Base-by-base conservation (phyloP, 257 asterid species). In the Ilex aquifolium region DNA sequence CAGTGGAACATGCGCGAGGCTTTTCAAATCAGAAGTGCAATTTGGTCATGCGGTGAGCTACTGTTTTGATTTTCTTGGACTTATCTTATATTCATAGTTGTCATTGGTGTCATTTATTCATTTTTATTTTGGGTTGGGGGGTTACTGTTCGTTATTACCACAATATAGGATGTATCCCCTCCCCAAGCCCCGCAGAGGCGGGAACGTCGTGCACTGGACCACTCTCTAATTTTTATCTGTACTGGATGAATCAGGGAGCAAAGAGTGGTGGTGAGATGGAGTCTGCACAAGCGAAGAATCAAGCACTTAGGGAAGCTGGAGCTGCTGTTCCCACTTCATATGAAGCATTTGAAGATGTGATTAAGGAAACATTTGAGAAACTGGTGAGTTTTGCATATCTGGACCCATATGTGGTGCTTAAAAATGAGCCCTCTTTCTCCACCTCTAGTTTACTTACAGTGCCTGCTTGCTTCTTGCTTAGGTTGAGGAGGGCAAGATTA, bases 261-360 rank as follows among this genome's bases (percentile, higher is more conserved):
- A 93, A 93, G 82, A 93, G 99, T 82, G 99, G 99, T 60, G 96
- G 95, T 53, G 99, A 93, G 70, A 66, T 93, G 94, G 99, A 93
- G 76, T 93, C 99, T 61, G 99, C 99, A 39, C 99, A 93, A 84
- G 99, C 90, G 67, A 93, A 93, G 80, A 93, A 90, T 71, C 84
- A 84, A 82, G 97, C 99, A 65, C 95, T 93, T 59, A 80, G 72
- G 77, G 97, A 90, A 13, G 96, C 95, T 65, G 96, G 99, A 52
- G 99, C 99, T 67, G 85, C 76, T 63, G 99, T 93, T 69, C 99
- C 99, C 57, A 85, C 95, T 74, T 93, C 99, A n/a, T 93, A 46
- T 71, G 99, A 93, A 80, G 90, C 96, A 70, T 83, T 93, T 66
- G 99, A 93, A 83, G 80, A 78, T 32, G 83, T 88, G 57, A 87